These are phyloP conservation scores for Apiospora arundinis DNA, from an alignment of 2,329 filamentous ascomycete genomes.

Conservation along the genomic window DNA sequence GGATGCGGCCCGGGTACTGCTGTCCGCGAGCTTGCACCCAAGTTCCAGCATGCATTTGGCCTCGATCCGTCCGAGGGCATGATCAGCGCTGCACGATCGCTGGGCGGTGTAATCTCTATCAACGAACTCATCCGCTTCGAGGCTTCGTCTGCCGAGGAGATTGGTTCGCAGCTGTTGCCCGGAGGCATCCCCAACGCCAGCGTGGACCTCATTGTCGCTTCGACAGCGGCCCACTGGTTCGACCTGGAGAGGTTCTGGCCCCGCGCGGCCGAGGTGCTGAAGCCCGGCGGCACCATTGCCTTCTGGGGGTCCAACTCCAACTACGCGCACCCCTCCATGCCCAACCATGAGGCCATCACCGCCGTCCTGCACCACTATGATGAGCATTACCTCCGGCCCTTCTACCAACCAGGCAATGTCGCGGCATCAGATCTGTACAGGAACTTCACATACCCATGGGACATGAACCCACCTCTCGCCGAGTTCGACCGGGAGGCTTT, in stretches of 20 bases:
- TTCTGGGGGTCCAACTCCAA: slow-evolving; percentile 49
- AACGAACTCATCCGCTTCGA: slow-evolving; percentile 47
- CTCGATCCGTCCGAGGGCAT: slow-evolving; percentile 60
- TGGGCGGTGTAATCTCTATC: slow-evolving; percentile 24
- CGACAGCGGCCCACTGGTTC: slow-evolving; percentile 64
- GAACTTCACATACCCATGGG: slow-evolving; percentile 57
- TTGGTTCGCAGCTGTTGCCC: slow-evolving; percentile 30
- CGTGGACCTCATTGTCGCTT: slow-evolving; percentile 58
- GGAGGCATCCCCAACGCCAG: slow-evolving; percentile 39
- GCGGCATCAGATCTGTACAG: slow-evolving; percentile 48
- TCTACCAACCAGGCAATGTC: slow-evolving; percentile 49
- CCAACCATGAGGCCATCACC: slow-evolving; percentile 38
- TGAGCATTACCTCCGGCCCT: slow-evolving; percentile 42
- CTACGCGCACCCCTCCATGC: slow-evolving; percentile 33
- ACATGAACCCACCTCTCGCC: slow-evolving; percentile 35
- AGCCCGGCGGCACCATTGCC: slow-evolving; percentile 60
- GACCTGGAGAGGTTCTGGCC: slow-evolving; percentile 58
- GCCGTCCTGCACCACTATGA: slow-evolving; percentile 8
- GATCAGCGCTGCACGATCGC: slow-evolving; percentile 52
- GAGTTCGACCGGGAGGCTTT: slow-evolving; percentile 49
- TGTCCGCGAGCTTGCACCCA: slow-evolving; percentile 49
- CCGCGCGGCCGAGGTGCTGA: slow-evolving; percentile 52
- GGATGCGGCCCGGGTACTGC: slow-evolving; percentile 64
- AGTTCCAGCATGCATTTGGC: slow-evolving; percentile 54
- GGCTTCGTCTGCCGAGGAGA: slow-evolving; percentile 51